Conservation (phyloP, 2,329 filamentous ascomycete genomes). For the Fusarium domesticum region DNA sequence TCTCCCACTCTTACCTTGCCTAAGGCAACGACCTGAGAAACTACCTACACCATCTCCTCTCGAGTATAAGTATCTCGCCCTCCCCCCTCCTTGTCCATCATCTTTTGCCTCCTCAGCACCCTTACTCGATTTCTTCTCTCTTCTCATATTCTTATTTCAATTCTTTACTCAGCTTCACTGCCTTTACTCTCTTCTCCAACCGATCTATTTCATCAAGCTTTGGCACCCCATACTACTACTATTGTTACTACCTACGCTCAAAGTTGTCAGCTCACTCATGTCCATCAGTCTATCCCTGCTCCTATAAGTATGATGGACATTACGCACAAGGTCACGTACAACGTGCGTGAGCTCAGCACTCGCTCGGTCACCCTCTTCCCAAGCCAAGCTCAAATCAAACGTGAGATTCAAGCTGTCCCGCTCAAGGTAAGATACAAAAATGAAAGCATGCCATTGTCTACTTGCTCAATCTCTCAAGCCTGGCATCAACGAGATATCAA, state of each 20-base stretch:
- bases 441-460: neutral
- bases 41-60: neutral
- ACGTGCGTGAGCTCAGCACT: conserved; percentile 55
- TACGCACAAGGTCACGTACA: conserved; percentile 47
- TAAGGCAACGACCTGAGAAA: too few species aligned
- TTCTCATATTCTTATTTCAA: neutral
- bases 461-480: conserved; percentile 34
- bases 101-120: conserved; percentile 10
- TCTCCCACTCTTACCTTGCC: neutral
- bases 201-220: too few species aligned
- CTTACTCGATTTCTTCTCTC: conserved; percentile 4
- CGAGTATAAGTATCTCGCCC: conserved; percentile 27
- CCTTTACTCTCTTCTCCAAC: too few species aligned
- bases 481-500: conserved; percentile 56
- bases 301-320: conserved; percentile 28
- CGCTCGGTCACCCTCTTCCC: conserved; percentile 63
- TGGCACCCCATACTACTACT: too few species aligned
- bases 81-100: conserved; percentile 12
- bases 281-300: neutral
- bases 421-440: conserved; percentile 24
- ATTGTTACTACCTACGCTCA: too few species aligned
- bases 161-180: neutral
- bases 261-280: too few species aligned
- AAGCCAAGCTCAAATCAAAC: conserved; percentile 55
- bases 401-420: conserved; percentile 54